Evolutionary conservation across 495 filamentous ascomycete genomes (phyloP).

Genomic region (Xylaria acuta): DNA sequence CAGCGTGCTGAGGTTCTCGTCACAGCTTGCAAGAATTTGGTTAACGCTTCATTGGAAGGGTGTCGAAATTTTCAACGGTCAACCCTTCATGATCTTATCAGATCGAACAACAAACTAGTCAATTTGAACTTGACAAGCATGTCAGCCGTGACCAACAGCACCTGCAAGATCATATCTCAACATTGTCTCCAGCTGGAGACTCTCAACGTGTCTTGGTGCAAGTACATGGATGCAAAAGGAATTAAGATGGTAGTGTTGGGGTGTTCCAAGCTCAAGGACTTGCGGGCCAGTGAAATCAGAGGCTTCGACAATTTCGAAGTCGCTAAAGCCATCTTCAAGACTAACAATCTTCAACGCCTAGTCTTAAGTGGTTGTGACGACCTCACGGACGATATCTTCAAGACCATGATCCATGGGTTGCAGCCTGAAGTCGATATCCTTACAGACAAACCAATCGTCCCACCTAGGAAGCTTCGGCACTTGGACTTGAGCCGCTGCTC

Average conservation of each 20-base stretch:
- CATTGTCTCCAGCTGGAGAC: slow-evolving; percentile 81
- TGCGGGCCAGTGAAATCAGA: slow-evolving; percentile 80
- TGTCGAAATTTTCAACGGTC: slow-evolving; percentile 80
- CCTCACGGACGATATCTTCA: slow-evolving; percentile 73
- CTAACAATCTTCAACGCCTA: slow-evolving; percentile 81
- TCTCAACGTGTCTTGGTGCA: slow-evolving; percentile 93
- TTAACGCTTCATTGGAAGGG: slow-evolving; percentile 85
- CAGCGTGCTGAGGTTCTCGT: slow-evolving; percentile 78
- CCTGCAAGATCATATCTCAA: slow-evolving; percentile 85
- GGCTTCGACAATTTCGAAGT: slow-evolving; percentile 78
- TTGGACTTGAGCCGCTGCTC: slow-evolving; percentile 83
- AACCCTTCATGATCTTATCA: slow-evolving; percentile 80
- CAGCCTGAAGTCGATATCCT: slow-evolving; percentile 79
- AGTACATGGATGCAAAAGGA: slow-evolving; percentile 82
- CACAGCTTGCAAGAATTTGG: slow-evolving; percentile 82
- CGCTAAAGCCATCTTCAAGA: slow-evolving; percentile 72
- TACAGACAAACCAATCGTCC: slow-evolving; percentile 75
- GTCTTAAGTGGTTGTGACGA: slow-evolving; percentile 78
- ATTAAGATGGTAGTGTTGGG: slow-evolving; percentile 72
- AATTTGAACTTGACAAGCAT: slow-evolving; percentile 87
- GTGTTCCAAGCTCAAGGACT: slow-evolving; percentile 76
- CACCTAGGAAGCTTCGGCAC: slow-evolving; percentile 80
- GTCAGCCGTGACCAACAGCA: slow-evolving; percentile 77
- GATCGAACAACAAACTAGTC: slow-evolving; percentile 75
- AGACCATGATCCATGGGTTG: slow-evolving; percentile 72